Base-by-base conservation (phyloP, 495 filamentous ascomycete genomes). In the Usnea hakonensis region DNA sequence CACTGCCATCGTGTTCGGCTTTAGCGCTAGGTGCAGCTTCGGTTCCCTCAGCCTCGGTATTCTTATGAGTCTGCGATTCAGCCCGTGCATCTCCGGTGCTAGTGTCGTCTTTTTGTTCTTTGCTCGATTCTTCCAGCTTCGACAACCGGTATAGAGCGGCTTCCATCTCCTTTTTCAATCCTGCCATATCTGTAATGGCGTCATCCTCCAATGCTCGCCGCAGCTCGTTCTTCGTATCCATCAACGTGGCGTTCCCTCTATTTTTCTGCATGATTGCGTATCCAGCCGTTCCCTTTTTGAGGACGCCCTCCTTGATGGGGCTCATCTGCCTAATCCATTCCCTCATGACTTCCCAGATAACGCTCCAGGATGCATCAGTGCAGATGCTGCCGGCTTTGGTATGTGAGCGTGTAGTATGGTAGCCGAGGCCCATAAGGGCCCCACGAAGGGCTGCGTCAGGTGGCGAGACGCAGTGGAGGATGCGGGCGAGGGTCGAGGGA, bases 341-440 rank as follows among this genome's bases (percentile, higher is more conserved):
- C 38, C 89, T 80, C 86, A 97, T 96, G 36, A 97, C 79, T 65
- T 96, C 87, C 94, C 94, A 97, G 48, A 97, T 80, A 4, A 90
- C 82, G 4, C 74, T 76, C 91, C 91, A 97, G 0, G 90, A 87
- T 14, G 94, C 94, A 73, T 96, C 85, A 0, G 95, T 97, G 71
- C 89, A 90, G 64, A 97, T 84, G 62, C 86, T 89, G n/a, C 91
- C 92, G 0, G 89, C 81, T 66, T 90, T 93, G 58, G 89, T 85
- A 68, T 98, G 94, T 61, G 87, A 93, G 61, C 93, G 83, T 2
- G 87, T 89, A 14, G 85, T 85, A 46, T 82, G 80, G 69, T 96
- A 97, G 16, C 92, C 94, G 2, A 93, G 78, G 43, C 86, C 79
- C 13, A 81, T 79, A 17, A 98, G 76, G 9, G 94, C 94, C 32